Conservation (phyloP, 768 basidiomycete genomes). For the Amanita brunnescens region DNA sequence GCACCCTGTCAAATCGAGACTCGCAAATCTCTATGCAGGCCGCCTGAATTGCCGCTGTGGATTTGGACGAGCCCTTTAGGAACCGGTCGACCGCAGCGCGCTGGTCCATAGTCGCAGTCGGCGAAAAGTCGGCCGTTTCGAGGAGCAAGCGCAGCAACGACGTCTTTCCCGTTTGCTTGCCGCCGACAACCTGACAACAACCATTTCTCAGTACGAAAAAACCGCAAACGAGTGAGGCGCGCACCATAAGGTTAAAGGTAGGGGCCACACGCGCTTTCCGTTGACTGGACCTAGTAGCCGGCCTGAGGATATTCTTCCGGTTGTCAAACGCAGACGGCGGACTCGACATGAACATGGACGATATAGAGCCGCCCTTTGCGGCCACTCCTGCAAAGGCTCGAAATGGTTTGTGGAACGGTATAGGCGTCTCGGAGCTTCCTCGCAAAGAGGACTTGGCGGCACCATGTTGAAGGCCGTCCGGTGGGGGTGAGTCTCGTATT, state of each 20-base stretch:
- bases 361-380: slow-evolving; percentile 44
- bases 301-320: slow-evolving; percentile 32
- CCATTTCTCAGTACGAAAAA: slow-evolving; percentile 13
- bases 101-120: slow-evolving; percentile 69
- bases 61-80: slow-evolving; percentile 48
- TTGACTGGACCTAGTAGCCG: slow-evolving; percentile 47
- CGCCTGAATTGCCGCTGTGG: slow-evolving; percentile 55
- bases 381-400: slow-evolving; percentile 41
- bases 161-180: slow-evolving; percentile 78
- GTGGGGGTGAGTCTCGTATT: slow-evolving; percentile 40
- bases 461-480: slow-evolving; percentile 44
- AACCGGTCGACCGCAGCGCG: slow-evolving; percentile 55
- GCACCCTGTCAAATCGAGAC: slow-evolving; percentile 69
- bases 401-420: slow-evolving; percentile 83
- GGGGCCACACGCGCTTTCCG: slow-evolving; percentile 59
- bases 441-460: slow-evolving; percentile 63
- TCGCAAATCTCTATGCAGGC: slow-evolving; percentile 79
- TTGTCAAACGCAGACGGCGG: slow-evolving; percentile 58
- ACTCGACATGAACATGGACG: slow-evolving; percentile 58
- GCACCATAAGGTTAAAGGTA: slow-evolving; percentile 82
- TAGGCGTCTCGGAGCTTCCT: slow-evolving; percentile 40
- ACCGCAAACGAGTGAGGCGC: slow-evolving; percentile 8
- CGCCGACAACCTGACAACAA: slow-evolving; percentile 58
- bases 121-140: slow-evolving; percentile 78
- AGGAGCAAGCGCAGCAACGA: slow-evolving; percentile 72